phyloP scores from a whole-genome alignment of 306 rosid genomes.

The Ziziphus jujuba region DNA sequence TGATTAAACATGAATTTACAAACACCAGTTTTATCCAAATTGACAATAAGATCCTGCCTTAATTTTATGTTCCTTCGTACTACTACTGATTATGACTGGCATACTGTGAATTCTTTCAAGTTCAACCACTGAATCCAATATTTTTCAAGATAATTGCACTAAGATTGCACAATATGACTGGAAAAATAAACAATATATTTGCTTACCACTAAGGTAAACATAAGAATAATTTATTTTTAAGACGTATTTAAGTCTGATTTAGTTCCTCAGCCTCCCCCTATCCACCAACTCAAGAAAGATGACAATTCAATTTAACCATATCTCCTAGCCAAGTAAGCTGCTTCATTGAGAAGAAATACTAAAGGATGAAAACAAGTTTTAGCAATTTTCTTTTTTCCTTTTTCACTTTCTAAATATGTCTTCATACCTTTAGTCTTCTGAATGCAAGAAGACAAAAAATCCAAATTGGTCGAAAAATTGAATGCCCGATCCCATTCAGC shows the following conservation, averaged over 20 bases:
- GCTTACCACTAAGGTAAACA: conserved; percentile 8
- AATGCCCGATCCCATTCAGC: conserved; percentile 91
- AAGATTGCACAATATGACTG: not conserved
- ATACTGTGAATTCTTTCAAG: conserved; percentile 6
- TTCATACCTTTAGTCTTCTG: conserved; percentile 64
- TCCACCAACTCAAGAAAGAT: not conserved
- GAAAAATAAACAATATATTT: conserved; percentile 16
- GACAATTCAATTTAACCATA: too few species aligned
- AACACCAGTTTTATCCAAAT: not conserved
- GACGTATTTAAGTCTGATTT: too few species aligned
- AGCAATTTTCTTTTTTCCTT: too few species aligned
- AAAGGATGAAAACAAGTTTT: too few species aligned
- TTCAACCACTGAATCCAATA: not conserved
- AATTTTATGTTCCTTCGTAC: not conserved
- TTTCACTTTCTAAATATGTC: not conserved
- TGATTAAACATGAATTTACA: not conserved
- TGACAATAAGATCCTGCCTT: not conserved
- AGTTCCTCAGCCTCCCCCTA: not conserved
- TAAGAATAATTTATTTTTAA: not conserved
- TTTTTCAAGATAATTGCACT: not conserved
- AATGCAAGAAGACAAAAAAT: conserved; percentile 80
- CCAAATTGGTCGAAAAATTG: conserved; percentile 72
- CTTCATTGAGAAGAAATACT: too few species aligned
- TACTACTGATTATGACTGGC: not conserved
- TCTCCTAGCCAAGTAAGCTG: too few species aligned